phyloP scores from a whole-genome alignment of 495 filamentous ascomycete genomes.

The Cercophora sp. region DNA sequence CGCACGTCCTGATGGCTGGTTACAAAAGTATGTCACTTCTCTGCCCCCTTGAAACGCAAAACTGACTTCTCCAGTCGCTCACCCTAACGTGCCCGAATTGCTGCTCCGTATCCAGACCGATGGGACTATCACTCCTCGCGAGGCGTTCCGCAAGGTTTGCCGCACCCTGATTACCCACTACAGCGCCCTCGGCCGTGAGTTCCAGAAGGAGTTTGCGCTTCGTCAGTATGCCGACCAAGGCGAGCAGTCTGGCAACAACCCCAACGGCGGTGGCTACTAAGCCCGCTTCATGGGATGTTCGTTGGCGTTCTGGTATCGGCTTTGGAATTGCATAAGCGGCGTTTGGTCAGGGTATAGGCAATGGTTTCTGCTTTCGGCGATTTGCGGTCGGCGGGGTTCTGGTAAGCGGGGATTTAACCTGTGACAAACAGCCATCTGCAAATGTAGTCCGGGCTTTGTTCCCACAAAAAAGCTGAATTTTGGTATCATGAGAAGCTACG shows the following conservation, averaged over 20 bases:
- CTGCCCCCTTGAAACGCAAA: no score
- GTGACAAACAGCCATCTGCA: no score
- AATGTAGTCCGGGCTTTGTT: no score
- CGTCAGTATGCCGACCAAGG: conserved; percentile 78
- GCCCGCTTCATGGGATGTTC: no score
- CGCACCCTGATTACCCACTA: conserved; percentile 74
- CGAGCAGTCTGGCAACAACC: conserved; percentile 32
- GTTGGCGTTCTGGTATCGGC: background rate
- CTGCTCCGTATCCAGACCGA: conserved; percentile 89
- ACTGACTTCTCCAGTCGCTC: no score
- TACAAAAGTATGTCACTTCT: conserved; percentile 72
- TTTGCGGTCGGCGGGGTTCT: no score
- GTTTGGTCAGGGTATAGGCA: no score
- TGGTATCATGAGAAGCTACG: no score
- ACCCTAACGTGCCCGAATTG: conserved; percentile 83
- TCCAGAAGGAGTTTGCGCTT: conserved; percentile 78
- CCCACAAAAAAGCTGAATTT: no score
- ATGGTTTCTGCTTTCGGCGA: no score
- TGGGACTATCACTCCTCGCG: conserved; percentile 76
- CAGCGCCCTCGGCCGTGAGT: conserved; percentile 49
- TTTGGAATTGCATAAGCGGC: background rate
- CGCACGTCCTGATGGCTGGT: conserved; percentile 76
- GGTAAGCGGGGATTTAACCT: no score
- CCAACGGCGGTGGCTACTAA: conserved; percentile 2
- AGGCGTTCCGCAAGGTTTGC: conserved; percentile 76